A percentile compares a stretch with the other conserved stretches of the same genome.
These are phyloP conservation scores for Verticillium zaregamsianum DNA, from an alignment of 2,329 filamentous ascomycete genomes.

Conservation along the genomic window DNA sequence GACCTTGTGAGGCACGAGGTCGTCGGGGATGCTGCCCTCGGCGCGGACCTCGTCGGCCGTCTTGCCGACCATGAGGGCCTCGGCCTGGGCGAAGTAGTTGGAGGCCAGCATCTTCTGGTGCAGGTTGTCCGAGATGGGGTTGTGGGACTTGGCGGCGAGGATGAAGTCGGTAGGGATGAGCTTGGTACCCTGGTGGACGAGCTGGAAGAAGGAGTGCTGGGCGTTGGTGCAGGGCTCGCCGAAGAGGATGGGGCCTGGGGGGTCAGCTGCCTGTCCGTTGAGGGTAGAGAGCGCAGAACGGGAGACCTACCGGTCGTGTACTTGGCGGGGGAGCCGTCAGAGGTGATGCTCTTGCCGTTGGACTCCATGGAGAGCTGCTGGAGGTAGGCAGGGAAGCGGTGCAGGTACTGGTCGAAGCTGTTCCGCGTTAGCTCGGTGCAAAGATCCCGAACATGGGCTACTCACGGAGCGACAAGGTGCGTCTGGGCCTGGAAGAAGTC, in stretches of 20 bases:
- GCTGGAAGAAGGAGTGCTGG: conserved; percentile 99
- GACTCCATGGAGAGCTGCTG: conserved; percentile 99
- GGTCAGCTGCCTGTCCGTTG: background rate
- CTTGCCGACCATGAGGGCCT: conserved; percentile 89
- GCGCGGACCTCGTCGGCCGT: conserved; percentile 73
- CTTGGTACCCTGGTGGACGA: conserved; percentile 98
- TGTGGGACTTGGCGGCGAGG: conserved; percentile 92
- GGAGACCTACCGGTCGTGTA: conserved; percentile 72
- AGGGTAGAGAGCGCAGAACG: background rate
- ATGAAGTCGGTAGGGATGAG: conserved; percentile 98
- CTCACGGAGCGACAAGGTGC: conserved; percentile 90
- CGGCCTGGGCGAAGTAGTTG: conserved; percentile 87
- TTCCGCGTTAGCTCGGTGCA: background rate
- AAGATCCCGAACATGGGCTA: conserved; percentile 16
- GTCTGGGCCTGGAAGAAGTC: conserved; percentile 99
- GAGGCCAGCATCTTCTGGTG: conserved; percentile 96
- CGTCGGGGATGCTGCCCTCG: conserved; percentile 62
- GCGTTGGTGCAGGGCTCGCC: conserved; percentile 98
- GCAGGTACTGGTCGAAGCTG: conserved; percentile 96
- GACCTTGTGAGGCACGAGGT: conserved; percentile 94
- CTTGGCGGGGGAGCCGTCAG: conserved; percentile 84
- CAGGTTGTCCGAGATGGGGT: conserved; percentile 85
- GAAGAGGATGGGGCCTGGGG: conserved; percentile 78
- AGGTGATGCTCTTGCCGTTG: conserved; percentile 94
- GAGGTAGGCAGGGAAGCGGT: conserved; percentile 97